Evolutionary conservation across 805 yeast species (phyloP), one percentile per base, ranked within the genome.

Genomic region (Sungouiella blattae): DNA sequence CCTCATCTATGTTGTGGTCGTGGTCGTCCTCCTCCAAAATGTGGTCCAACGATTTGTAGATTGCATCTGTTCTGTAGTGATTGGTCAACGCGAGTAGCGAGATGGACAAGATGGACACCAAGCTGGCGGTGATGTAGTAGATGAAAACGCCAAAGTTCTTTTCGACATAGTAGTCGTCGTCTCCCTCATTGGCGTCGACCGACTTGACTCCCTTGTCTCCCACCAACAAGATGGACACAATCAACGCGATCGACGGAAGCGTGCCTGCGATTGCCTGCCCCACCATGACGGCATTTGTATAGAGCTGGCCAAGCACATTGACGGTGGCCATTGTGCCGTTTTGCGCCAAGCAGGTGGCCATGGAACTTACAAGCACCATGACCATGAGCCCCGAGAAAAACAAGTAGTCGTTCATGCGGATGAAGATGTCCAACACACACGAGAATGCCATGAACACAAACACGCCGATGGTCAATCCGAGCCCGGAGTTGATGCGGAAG

Each of bases 211-310:
- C 37, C 11, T 37, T 25, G 4, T 62, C 67, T 6, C 69, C 73
- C 9, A 63, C 61, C 4, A 64, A 30, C 33, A 75, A 50, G 17
- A 77, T 77, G 8, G 83, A 75, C 8, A 73, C 40, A 41, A 79
- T 80, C 47, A 78, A 73, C 11, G 83, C 80, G 13, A 84, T 54
- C 0, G 96, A 79, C 2, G 98, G 98, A 23, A 91, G 63, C 0
- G 93, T 95, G 2, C 98, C 98, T 0, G 97, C 87, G 12, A 91
- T 65, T 0, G 95, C 96, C 58, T 91, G 96, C 1, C 98, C 98
- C 3, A 89, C 89, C 83, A 93, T 86, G 2, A 83, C 83, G 0
- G 85, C 94, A 52, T 93, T 96, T 8, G 95, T 89, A 54, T 76
- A 85, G 11, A 78, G 72, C 1, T 87, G 71, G 4, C 93, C 89